Conservation (phyloP, 176 grass and related monocot genomes). For the Thinopyrum elongatum region DNA sequence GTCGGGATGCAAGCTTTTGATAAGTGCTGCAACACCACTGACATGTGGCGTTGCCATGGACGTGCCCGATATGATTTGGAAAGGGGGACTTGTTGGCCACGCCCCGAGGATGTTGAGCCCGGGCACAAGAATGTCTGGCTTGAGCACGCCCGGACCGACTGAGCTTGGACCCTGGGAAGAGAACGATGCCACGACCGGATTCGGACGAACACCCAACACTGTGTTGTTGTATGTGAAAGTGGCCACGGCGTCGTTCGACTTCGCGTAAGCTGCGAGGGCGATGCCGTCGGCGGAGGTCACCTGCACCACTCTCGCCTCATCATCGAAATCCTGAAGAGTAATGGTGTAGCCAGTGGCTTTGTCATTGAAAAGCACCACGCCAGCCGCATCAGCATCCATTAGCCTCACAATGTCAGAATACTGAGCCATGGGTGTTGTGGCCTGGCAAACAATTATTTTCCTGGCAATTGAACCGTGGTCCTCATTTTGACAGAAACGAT, state of each 20-base stretch:
- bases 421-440: no score
- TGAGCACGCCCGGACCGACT: constrained; percentile 25
- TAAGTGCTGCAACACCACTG: constrained; percentile 37
- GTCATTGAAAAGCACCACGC: constrained; percentile 23
- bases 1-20: constrained; percentile 31
- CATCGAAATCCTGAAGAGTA: background rate
- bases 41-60: constrained; percentile 57
- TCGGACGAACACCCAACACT: background rate
- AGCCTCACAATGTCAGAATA: background rate
- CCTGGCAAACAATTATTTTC: constrained; percentile 23
- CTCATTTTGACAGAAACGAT: background rate
- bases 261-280: background rate
- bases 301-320: constrained; percentile 9
- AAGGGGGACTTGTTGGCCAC: constrained; percentile 10
- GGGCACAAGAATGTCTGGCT: constrained; percentile 52
- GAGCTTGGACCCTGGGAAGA: constrained; percentile 45
- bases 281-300: background rate
- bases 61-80: constrained; percentile 40
- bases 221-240: constrained; percentile 21
- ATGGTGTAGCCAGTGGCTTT: background rate
- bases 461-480: background rate
- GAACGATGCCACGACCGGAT: constrained; percentile 26
- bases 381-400: background rate
- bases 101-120: constrained; percentile 58
- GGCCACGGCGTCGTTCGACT: background rate